Percentiles rank a stretch among this genome's conserved stretches.
These are phyloP conservation scores for Mycena amicta DNA, from an alignment of 768 basidiomycete species.

Conservation along the genomic window DNA sequence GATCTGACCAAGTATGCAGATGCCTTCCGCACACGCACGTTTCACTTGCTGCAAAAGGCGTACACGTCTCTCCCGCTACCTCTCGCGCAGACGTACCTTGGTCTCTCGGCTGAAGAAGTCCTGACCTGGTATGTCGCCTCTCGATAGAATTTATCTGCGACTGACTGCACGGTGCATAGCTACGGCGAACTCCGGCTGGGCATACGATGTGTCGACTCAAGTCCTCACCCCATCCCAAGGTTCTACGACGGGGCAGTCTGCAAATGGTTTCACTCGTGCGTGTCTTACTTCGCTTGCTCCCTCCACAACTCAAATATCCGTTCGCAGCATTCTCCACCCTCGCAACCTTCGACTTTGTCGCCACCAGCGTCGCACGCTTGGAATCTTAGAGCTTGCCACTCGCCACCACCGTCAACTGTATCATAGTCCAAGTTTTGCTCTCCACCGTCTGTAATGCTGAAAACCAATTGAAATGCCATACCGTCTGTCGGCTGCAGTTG, in stretches of 20 bases:
- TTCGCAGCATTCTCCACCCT: conserved; percentile 20
- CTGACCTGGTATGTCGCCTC: conserved; percentile 36
- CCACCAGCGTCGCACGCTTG: conserved; percentile 54
- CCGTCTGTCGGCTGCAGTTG: no score
- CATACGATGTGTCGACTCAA: conserved; percentile 48
- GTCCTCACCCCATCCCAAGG: conserved; percentile 43
- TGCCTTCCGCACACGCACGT: conserved; percentile 58
- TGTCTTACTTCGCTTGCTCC: background rate
- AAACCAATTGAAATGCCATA: no score
- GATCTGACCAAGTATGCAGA: conserved; percentile 48
- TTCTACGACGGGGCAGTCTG: background rate
- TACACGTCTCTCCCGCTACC: conserved; percentile 62
- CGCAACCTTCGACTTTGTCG: conserved; percentile 26
- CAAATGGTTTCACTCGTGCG: conserved; percentile 9
- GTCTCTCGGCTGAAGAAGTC: conserved; percentile 43
- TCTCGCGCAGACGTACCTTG: conserved; percentile 60
- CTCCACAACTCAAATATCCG: background rate
- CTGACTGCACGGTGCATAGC: conserved; percentile 31
- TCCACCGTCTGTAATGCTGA: no score
- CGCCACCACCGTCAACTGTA: background rate
- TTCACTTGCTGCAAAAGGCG: conserved; percentile 59
- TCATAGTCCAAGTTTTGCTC: no score
- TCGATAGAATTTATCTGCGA: background rate
- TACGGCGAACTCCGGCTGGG: conserved; percentile 50
- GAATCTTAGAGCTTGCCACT: conserved; percentile 31